Evolutionary conservation across 2,329 filamentous ascomycete species (phyloP).

Genomic region (Curvularia lunata): DNA sequence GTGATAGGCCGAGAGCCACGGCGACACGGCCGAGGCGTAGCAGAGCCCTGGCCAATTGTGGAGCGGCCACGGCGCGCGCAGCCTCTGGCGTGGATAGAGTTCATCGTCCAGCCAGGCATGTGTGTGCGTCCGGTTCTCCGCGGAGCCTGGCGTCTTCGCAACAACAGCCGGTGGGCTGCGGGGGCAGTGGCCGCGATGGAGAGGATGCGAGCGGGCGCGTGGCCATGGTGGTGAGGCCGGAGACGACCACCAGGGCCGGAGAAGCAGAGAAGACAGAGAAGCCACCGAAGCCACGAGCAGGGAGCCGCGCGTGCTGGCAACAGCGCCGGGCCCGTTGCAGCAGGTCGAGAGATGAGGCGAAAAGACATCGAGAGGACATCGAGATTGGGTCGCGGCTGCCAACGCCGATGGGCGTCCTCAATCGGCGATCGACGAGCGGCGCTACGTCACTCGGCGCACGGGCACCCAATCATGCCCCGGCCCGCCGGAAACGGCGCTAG

Average conservation of each 20-base stretch:
- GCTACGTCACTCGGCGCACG: slow-evolving; percentile 12
- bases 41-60: neutral
- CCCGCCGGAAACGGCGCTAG: neutral
- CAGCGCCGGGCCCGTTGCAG: neutral
- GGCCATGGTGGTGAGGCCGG: neutral
- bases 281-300: neutral
- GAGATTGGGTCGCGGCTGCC: neutral
- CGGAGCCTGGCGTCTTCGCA: neutral
- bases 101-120: neutral
- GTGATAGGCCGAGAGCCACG: neutral
- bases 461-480: slow-evolving; percentile 9
- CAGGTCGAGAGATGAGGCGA: neutral
- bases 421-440: slow-evolving; percentile 12
- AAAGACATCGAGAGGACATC: slow-evolving; percentile 1
- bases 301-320: neutral
- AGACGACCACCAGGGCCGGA: too few species aligned
- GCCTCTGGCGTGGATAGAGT: neutral
- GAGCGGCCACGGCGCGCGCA: neutral
- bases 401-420: slow-evolving; percentile 1
- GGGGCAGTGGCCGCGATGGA: neutral
- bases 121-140: neutral
- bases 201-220: neutral
- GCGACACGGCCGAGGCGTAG: neutral
- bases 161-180: neutral
- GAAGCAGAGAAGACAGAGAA: neutral